Base-by-base conservation (phyloP, 2,329 filamentous ascomycete species). In the Claviceps spartinae region DNA sequence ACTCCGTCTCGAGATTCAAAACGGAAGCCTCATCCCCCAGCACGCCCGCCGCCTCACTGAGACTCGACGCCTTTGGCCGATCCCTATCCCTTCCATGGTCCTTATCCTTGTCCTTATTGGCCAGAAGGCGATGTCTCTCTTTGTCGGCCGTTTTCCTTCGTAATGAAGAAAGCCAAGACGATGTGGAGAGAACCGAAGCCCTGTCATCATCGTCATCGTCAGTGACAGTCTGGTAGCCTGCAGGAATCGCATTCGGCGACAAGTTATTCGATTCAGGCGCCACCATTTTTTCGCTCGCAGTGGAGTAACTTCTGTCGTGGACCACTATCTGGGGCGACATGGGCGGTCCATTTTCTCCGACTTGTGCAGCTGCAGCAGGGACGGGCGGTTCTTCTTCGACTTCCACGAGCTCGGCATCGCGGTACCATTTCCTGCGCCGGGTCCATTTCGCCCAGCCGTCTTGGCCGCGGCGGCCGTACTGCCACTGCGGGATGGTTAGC, bases 371-470 rank as follows among this genome's bases (percentile, higher is more conserved):
- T 2, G 30, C 30, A 11, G 46, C 13, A 54, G 47, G 4, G 64
- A 54, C 2, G 55, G 38, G 9, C 1, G 30, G 9, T 34, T 34
- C 30, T 61, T 64, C 64, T 20, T 72, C 68, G 9, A 84, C 71
- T 63, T 98, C 93, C 37, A 96, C 88, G 3, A 98, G 78, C 69
- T 98, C 93, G 9, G 93, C 93, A 63, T 97, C 93, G 41, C 93
- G 86, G 63, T 88, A 93, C 93, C 93, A 98, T 69, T 97, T 96
- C 56, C 93, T 75, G 22, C 93, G 81, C 14, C 93, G 81, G 0
- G 93, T 98, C 76, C 95, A 98, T 52, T 88, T 82, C 42, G 87
- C 87, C 93, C 93, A 98, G 50, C 90, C 88, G 61, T 98, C 93
- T 64, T 80, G 77, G 3, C 87, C 88, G 54, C 88, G 79, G 16